Evolutionary conservation across 257 asterid species (phyloP), one percentile per base, ranked within the genome.

Genomic region (Ophiorrhiza pumila): DNA sequence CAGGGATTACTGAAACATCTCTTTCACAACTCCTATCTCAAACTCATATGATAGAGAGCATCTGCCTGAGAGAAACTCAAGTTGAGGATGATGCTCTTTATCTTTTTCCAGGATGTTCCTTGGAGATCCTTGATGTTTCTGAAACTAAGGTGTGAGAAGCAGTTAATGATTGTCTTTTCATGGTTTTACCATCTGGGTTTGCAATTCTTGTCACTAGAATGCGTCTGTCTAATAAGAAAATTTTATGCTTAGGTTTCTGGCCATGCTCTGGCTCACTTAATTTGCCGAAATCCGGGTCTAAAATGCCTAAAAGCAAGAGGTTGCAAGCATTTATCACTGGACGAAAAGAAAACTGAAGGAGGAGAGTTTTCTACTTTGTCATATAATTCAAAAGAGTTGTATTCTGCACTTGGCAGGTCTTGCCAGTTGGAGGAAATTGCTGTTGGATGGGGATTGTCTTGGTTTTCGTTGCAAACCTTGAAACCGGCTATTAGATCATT

Each of bases 391-490:
- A 78, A 74, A 68, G 90, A 79, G 45, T 68, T 85, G 58, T 87
- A 79, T 80, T 69, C 77, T 56, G 83, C 83, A 78, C 84, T 93
- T 59, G 93, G 87, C 66, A 85, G 78, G 68, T 74, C 81, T 68
- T 82, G 92, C 83, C 83, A 85, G 69, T 70, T 93, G 85, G 91
- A 85, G 80, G 97, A 90, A 82, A 73, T 90, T 72, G 85, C 83
- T 63, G 64, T 93, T 84, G 98, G 98, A 79, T 93, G 98, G 98
- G 97, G 97, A 80, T 87, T 87, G 80, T 89, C 95, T 0, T 85
- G 69, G 80, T 80, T 78, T 77, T 85, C 88, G 79, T 68, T 90
- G 71, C 83, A 42, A 77, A 83, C 85, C 74, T 84, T 93, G 68
- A 76, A 83, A 76, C 97, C 95, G 57, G 90, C 96, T 71, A 75